These are phyloP conservation scores for Colletotrichum somersetense DNA, from an alignment of 2,329 filamentous ascomycete genomes.

Conservation along the genomic window DNA sequence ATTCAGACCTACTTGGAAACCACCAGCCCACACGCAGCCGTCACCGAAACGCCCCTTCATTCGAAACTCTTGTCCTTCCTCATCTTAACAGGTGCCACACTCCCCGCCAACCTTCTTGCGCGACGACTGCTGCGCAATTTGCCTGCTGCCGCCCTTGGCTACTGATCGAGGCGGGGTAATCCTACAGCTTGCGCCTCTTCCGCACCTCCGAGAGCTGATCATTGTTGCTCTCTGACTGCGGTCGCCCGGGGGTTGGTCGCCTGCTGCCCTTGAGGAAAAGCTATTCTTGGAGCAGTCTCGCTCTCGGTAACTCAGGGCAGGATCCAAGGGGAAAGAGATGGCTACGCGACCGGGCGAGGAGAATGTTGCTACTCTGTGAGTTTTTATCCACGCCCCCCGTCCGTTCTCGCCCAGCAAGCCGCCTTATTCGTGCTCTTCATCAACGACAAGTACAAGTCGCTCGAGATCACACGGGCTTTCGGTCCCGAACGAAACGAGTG, in stretches of 20 bases:
- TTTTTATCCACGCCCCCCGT: conserved; percentile 31
- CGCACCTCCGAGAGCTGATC: conserved; percentile 18
- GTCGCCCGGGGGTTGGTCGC: background rate
- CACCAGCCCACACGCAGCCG: conserved; percentile 10
- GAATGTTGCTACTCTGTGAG: conserved; percentile 65
- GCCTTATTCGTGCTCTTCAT: background rate
- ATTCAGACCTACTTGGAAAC: conserved; percentile 15
- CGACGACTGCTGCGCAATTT: background rate
- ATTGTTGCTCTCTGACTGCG: conserved; percentile 3
- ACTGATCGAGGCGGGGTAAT: conserved; percentile 40
- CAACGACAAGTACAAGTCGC: background rate
- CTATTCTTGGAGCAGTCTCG: conserved; percentile 21
- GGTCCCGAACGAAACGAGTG: background rate
- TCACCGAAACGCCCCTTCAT: background rate
- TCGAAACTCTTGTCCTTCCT: conserved; percentile 19
- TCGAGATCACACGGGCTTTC: background rate
- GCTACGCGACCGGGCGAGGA: conserved; percentile 63
- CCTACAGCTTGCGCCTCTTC: conserved; percentile 27
- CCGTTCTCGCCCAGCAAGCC: background rate
- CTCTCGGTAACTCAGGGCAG: conserved; percentile 1
- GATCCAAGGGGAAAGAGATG: conserved; percentile 51
- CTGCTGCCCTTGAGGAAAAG: conserved; percentile 17
- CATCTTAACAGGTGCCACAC: conserved; percentile 25
- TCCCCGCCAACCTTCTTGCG: background rate
- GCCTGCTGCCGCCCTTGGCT: conserved; percentile 37